These are phyloP conservation scores for Phialophora expanda DNA, from an alignment of 2,329 filamentous ascomycete genomes.

Conservation along the genomic window DNA sequence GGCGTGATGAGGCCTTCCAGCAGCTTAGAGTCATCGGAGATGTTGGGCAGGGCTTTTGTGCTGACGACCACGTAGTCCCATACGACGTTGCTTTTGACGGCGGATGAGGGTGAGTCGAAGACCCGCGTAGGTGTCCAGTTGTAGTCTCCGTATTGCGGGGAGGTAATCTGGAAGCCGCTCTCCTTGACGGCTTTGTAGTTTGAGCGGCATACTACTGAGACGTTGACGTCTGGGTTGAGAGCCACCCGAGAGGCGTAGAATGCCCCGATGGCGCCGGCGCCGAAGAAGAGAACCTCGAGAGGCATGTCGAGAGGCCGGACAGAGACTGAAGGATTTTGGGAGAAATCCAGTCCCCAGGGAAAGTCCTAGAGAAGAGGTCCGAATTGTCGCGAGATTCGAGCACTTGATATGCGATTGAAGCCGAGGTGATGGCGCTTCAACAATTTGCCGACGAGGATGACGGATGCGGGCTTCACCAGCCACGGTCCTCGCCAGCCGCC, in stretches of 20 bases:
- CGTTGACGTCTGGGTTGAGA: slow-evolving; percentile 52
- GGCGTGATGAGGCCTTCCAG: slow-evolving; percentile 65
- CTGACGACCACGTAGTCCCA: slow-evolving; percentile 73
- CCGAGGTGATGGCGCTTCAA: slow-evolving; percentile 14
- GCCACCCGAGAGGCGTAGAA: slow-evolving; percentile 39
- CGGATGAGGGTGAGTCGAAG: slow-evolving; percentile 67
- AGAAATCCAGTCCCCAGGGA: slow-evolving; percentile 5
- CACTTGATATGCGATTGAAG: slow-evolving; percentile 5
- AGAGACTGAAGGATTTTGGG: not conserved
- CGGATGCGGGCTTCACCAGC: slow-evolving; percentile 1
- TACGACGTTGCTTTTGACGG: slow-evolving; percentile 50
- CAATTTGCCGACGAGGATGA: slow-evolving; percentile 8
- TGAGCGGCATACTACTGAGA: slow-evolving; percentile 74
- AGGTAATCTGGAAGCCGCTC: slow-evolving; percentile 68
- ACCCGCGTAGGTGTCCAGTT: slow-evolving; percentile 65
- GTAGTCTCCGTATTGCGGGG: slow-evolving; percentile 71
- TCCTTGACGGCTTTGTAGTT: slow-evolving; percentile 70
- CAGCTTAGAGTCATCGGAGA: slow-evolving; percentile 65
- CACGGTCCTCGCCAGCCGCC: not conserved
- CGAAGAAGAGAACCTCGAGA: slow-evolving; percentile 38
- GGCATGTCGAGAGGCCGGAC: slow-evolving; percentile 23
- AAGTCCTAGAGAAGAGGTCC: not conserved
- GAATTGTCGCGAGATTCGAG: not conserved
- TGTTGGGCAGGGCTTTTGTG: slow-evolving; percentile 72
- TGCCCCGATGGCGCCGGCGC: slow-evolving; percentile 40